Evolutionary conservation across 179 eudicot species (phyloP).

Genomic region (Vitellaria paradoxa): DNA sequence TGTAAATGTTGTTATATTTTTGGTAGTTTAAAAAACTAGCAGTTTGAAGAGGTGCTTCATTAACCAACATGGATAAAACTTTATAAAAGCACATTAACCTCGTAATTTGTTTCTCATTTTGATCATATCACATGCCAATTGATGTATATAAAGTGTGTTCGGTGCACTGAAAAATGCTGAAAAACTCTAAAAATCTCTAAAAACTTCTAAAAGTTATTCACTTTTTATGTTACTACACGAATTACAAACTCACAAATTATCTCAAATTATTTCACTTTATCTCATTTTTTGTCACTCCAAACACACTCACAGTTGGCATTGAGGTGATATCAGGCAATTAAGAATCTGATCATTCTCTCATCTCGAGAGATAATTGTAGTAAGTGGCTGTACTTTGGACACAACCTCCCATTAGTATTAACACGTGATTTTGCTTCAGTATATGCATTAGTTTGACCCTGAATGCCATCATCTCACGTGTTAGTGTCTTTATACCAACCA

Average conservation of each 20-base stretch:
- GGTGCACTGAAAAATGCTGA: too few species aligned
- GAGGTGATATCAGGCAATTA: not conserved
- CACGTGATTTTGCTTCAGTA: not conserved
- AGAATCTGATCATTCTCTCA: not conserved
- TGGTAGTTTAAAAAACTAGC: not conserved
- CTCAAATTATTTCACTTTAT: too few species aligned
- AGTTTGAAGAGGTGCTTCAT: not conserved
- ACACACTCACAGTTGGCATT: not conserved
- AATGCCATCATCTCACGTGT: not conserved
- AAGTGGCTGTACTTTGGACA: not conserved
- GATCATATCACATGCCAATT: not conserved
- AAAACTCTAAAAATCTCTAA: too few species aligned
- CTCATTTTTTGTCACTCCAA: too few species aligned
- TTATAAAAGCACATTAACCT: not conserved
- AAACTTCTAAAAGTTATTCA: too few species aligned
- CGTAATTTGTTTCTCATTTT: not conserved
- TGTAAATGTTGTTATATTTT: not conserved
- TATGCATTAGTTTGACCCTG: not conserved
- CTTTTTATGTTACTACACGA: too few species aligned
- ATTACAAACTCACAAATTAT: too few species aligned
- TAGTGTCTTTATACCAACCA: too few species aligned
- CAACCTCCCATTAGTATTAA: too few species aligned
- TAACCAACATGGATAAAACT: too few species aligned
- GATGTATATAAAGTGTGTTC: too few species aligned
- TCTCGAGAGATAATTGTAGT: not conserved